Conservation (phyloP, 176 grass and related monocot species). For the Phragmites australis region DNA sequence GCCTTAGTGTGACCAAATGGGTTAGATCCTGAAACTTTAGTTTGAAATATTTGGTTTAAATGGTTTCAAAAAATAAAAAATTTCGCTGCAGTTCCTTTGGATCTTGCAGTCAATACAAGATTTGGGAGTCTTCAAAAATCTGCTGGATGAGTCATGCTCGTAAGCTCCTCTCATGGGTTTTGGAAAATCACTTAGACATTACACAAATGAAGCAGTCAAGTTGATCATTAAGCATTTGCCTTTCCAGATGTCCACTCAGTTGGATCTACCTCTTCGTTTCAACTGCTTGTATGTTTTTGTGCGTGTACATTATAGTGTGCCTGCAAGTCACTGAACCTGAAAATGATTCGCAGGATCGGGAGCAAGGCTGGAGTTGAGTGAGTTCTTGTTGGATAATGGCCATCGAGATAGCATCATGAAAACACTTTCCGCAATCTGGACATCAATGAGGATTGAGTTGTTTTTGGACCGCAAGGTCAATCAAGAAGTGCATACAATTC, state of each 20-base stretch:
- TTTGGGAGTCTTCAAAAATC: constrained; percentile 46
- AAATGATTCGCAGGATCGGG: constrained; percentile 47
- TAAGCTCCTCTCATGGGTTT: constrained; percentile 48
- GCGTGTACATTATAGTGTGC: not conserved
- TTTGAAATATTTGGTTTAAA: no score
- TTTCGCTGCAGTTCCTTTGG: constrained; percentile 51
- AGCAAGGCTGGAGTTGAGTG: constrained; percentile 55
- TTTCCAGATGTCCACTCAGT: constrained; percentile 1
- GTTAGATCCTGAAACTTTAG: no score
- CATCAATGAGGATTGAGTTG: constrained; percentile 23
- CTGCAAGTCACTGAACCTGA: constrained; percentile 29
- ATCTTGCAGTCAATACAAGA: constrained; percentile 53
- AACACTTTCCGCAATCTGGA: constrained; percentile 4
- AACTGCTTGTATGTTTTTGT: not conserved
- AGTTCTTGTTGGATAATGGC: constrained; percentile 22
- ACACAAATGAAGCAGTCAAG: not conserved
- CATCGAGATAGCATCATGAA: not conserved
- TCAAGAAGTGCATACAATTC: constrained; percentile 40
- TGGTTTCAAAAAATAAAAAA: no score
- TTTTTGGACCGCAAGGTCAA: constrained; percentile 34
- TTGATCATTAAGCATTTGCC: constrained; percentile 8
- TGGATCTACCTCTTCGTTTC: not conserved
- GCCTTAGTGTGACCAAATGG: no score
- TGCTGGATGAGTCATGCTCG: constrained; percentile 45
- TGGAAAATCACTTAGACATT: constrained; percentile 10